phyloP scores from a whole-genome alignment of 371 early-diverging fungal species.

The Lichtheimia ornata region DNA sequence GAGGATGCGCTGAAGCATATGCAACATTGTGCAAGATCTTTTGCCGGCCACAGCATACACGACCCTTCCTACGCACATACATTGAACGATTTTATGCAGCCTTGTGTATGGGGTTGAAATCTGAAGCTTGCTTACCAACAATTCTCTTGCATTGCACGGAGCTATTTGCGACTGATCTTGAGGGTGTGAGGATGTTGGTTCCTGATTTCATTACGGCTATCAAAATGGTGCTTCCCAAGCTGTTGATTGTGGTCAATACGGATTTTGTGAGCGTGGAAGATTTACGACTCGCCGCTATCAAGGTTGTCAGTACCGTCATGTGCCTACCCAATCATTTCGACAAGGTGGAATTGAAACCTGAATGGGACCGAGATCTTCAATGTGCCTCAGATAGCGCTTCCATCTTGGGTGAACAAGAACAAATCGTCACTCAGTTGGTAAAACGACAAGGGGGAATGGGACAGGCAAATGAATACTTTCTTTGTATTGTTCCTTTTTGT shows the following conservation, averaged over 20 bases:
- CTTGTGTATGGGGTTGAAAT: conserved; percentile 57
- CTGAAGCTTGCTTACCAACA: conserved; percentile 66
- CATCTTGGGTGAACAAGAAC: conserved; percentile 55
- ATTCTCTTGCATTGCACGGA: conserved; percentile 63
- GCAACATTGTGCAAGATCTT: conserved; percentile 76
- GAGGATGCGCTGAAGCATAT: conserved; percentile 72
- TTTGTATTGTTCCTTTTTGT: conserved; percentile 1
- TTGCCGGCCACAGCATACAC: conserved; percentile 58
- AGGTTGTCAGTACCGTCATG: conserved; percentile 67
- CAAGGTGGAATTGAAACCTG: conserved; percentile 54
- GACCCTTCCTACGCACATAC: conserved; percentile 64
- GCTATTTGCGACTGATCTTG: conserved; percentile 68
- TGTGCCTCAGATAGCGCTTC: conserved; percentile 40
- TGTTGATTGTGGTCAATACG: conserved; percentile 25
- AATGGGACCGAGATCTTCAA: conserved; percentile 55
- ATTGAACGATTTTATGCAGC: conserved; percentile 76
- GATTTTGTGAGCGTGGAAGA: conserved; percentile 60
- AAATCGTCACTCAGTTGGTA: conserved; percentile 57
- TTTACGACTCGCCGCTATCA: conserved; percentile 67
- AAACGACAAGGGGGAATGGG: neutral
- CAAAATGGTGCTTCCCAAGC: conserved; percentile 66
- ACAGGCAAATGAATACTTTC: neutral
- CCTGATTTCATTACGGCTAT: conserved; percentile 75
- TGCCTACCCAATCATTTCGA: conserved; percentile 77
- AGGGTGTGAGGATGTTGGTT: conserved; percentile 71